Evolutionary conservation across 192 early-diverging fungal species (phyloP).

Genomic region (Lobosporangium transversale): DNA sequence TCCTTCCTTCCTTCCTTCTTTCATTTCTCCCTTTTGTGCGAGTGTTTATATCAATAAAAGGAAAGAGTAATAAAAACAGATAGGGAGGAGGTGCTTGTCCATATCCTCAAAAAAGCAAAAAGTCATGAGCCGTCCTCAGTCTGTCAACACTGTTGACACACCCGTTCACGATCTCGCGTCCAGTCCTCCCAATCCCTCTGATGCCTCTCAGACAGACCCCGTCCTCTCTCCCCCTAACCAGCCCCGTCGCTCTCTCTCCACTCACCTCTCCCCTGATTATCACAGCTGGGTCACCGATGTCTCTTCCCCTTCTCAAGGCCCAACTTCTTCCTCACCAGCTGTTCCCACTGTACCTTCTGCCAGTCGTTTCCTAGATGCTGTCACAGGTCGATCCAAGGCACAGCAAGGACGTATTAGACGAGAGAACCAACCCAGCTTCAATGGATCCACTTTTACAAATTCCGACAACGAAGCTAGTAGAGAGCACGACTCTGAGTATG

Average conservation of each 20-base stretch:
- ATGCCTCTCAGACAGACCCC: background rate
- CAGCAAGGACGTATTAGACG: conserved; percentile 23
- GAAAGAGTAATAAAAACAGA: too few relatives aligned
- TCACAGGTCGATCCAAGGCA: conserved; percentile 18
- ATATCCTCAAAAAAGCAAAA: too few relatives aligned
- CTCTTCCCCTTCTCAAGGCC: conserved; percentile 9
- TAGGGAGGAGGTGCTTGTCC: too few relatives aligned
- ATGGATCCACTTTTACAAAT: conserved; percentile 32
- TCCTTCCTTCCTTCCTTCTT: background rate
- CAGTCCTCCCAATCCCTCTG: background rate
- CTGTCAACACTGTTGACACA: too few relatives aligned
- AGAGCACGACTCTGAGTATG: too few relatives aligned
- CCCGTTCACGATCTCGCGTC: background rate
- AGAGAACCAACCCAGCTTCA: conserved; percentile 46
- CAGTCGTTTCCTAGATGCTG: conserved; percentile 30
- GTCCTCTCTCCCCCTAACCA: conserved; percentile 37
- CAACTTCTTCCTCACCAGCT: background rate
- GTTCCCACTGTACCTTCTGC: background rate
- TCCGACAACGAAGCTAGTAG: conserved; percentile 31
- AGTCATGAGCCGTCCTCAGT: too few relatives aligned
- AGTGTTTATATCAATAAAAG: background rate
- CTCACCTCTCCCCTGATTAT: conserved; percentile 37
- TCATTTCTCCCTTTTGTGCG: background rate
- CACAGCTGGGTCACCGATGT: conserved; percentile 38
- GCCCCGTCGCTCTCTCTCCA: conserved; percentile 35